Evolutionary conservation across 768 basidiomycete species (phyloP), one percentile per base, ranked within the genome.

Genomic region (Pisolithus sp.): DNA sequence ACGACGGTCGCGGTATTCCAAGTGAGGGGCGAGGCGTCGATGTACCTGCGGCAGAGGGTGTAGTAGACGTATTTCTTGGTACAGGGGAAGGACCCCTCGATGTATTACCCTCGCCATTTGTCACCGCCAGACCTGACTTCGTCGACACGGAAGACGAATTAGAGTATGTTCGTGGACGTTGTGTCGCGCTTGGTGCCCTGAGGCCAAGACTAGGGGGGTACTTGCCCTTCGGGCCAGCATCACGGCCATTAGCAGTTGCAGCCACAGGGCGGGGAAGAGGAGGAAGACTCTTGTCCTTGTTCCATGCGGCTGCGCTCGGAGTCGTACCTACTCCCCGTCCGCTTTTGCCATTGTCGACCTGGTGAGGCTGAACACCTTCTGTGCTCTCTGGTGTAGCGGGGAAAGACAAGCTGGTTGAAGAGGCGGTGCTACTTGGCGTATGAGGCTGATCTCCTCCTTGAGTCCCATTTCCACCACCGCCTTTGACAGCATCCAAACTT

Each of bases 111-210:
- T 42, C n/a, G 21, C 8, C 23, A 43, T 8, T 23, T 7, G 24
- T 15, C 9, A 57, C 28, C 5, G 47, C 53, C 4, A 53, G 34
- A 15, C 46, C 50, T 5, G 66, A 66, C n/a, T 38, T 50, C 20
- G 54, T 59, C 43, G 64, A 63, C 12, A 53, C 53, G 2, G 57
- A 66, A 42, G 55, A 69, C 13, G 56, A 50, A 66, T 18, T 76
- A 37, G 44, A 69, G 62, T 63, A 74, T 69, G 50, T 73, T 59
- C 67, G 62, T 6, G 64, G 55, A 57, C 71, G 60, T 26, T 53
- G 61, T 40, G 63, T 20, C 2, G 23, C 49, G 12, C 34, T 43
- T 1, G 47, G 57, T 2, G 59, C 53, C 2, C 51, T 55, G 26
- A 59, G 61, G 21, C 56, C 26, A 3, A 59, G 50, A 23, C 49